Conservation (phyloP, 2,329 filamentous ascomycete genomes). For the Fusarium transvaalense region DNA sequence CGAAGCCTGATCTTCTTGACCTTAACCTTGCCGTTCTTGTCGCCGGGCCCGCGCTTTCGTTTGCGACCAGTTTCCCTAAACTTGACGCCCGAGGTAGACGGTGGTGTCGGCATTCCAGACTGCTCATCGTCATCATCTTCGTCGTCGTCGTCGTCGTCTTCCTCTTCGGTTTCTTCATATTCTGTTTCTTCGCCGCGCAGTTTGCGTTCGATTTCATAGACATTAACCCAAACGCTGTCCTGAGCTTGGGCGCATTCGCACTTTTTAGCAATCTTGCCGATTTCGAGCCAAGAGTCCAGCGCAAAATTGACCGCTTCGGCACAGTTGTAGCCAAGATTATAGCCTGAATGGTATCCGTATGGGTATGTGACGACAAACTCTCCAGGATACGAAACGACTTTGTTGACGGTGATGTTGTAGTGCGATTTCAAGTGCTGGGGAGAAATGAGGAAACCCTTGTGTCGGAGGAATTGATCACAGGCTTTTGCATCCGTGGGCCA, state of each 20-base stretch:
- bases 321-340: slow-evolving; percentile 98
- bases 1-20: slow-evolving; percentile 86
- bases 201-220: slow-evolving; percentile 95
- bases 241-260: slow-evolving; percentile 95
- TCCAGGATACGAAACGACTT: slow-evolving; percentile 92
- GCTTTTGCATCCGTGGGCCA: slow-evolving; percentile 97
- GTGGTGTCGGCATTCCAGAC: slow-evolving; percentile 82
- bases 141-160: slow-evolving; percentile 76
- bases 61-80: slow-evolving; percentile 73
- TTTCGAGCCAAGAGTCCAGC: slow-evolving; percentile 93
- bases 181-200: slow-evolving; percentile 89
- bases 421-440: slow-evolving; percentile 87
- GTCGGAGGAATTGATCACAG: slow-evolving; percentile 94
- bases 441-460: slow-evolving; percentile 98
- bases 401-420: slow-evolving; percentile 96
- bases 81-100: slow-evolving; percentile 78
- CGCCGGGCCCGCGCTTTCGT: slow-evolving; percentile 59
- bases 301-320: slow-evolving; percentile 99
- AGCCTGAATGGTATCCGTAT: slow-evolving; percentile 98
- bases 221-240: slow-evolving; percentile 98
- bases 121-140: slow-evolving; percentile 73
- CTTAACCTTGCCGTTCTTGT: slow-evolving; percentile 62
- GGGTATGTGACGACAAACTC: slow-evolving; percentile 99
- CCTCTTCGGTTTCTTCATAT: slow-evolving; percentile 81
- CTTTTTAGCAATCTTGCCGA: slow-evolving; percentile 94